Conservation (phyloP, 2,329 filamentous ascomycete species). For the Aspergillus tanneri region DNA sequence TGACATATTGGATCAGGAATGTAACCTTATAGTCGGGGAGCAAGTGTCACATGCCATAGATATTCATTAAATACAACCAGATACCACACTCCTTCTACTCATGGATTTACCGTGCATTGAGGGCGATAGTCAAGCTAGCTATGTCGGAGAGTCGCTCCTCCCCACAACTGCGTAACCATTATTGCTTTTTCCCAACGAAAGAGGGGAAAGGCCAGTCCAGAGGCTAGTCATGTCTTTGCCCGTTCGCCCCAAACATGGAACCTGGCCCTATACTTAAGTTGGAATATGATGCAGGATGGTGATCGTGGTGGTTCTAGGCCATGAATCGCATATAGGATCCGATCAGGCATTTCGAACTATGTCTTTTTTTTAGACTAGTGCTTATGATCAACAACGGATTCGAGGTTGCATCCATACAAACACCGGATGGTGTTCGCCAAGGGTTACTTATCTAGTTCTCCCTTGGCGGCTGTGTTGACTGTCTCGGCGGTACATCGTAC, state of each 20-base stretch:
- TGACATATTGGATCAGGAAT: background rate
- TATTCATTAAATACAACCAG: background rate
- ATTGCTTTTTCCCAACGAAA: background rate
- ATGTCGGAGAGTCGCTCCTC: background rate
- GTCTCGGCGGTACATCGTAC: no score
- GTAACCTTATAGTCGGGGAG: background rate
- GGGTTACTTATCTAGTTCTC: no score
- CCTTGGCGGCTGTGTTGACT: no score
- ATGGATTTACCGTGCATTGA: background rate
- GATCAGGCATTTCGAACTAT: background rate
- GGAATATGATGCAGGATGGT: no score
- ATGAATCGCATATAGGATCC: background rate
- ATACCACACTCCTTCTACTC: background rate
- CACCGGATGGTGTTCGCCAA: background rate
- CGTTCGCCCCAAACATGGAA: background rate
- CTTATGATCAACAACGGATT: background rate
- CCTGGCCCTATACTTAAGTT: background rate
- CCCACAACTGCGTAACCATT: background rate
- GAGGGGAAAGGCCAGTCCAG: background rate
- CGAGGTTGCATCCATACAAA: background rate
- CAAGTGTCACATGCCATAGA: background rate
- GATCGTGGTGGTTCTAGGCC: background rate
- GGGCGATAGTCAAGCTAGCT: background rate
- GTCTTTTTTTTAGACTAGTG: background rate
- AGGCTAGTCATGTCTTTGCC: background rate